Evolutionary conservation across 225 moss, liverwort and hornwort genomes (phyloP).

Genomic region (Marchantia paleacea): DNA sequence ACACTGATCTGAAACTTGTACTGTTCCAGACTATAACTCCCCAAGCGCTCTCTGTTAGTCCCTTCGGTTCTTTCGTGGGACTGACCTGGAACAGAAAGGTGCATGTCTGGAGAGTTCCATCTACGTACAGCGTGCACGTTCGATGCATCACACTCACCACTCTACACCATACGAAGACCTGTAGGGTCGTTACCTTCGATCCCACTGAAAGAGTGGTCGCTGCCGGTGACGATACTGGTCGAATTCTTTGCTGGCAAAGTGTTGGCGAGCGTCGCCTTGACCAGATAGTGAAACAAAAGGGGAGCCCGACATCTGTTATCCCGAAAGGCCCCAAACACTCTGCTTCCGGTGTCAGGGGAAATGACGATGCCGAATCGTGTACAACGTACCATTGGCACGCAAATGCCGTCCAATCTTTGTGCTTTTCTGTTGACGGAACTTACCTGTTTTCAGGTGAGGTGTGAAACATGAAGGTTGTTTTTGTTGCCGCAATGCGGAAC

Average conservation of each 20-base stretch:
- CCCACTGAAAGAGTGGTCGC: slow-evolving; percentile 61
- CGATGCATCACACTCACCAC: slow-evolving; percentile 29
- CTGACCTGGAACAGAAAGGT: slow-evolving; percentile 51
- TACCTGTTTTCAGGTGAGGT: slow-evolving; percentile 68
- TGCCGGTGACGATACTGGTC: slow-evolving; percentile 71
- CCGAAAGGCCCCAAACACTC: background rate
- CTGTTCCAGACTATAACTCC: slow-evolving; percentile 39
- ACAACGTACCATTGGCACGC: slow-evolving; percentile 94
- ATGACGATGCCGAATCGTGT: slow-evolving; percentile 69
- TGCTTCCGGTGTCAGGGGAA: slow-evolving; percentile 45
- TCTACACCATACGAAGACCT: slow-evolving; percentile 62
- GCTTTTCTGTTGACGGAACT: slow-evolving; percentile 75
- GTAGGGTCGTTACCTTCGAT: slow-evolving; percentile 60
- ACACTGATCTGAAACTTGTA: slow-evolving; percentile 7
- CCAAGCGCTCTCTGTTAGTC: slow-evolving; percentile 47
- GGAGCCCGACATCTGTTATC: background rate
- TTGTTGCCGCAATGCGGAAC: background rate
- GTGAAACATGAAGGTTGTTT: background rate
- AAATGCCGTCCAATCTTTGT: slow-evolving; percentile 58
- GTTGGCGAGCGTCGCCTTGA: slow-evolving; percentile 52
- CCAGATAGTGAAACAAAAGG: background rate
- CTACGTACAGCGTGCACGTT: slow-evolving; percentile 19
- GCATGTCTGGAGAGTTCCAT: slow-evolving; percentile 75
- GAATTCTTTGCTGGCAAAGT: slow-evolving; percentile 88
- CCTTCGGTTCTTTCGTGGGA: slow-evolving; percentile 66